Conservation (phyloP, 2,329 filamentous ascomycete species). For the Xylaria sp. region DNA sequence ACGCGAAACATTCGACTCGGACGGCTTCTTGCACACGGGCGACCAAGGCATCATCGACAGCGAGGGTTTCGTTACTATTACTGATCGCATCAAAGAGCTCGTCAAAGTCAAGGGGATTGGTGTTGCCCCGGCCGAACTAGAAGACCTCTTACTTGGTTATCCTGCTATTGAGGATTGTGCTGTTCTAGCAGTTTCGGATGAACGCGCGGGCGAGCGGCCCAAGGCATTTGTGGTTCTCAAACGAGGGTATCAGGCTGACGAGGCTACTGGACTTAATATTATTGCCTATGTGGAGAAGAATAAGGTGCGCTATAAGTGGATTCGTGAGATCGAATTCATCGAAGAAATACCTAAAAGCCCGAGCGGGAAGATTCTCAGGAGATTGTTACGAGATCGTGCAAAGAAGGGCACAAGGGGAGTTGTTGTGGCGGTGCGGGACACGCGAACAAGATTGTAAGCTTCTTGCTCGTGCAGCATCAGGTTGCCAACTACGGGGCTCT, state of each 20-base stretch:
- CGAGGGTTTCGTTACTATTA: conserved; percentile 62
- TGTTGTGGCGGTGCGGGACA: conserved; percentile 33
- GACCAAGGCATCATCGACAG: conserved; percentile 61
- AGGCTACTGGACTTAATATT: conserved; percentile 47
- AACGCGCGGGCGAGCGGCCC: conserved; percentile 61
- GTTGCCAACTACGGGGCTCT: too few relatives aligned
- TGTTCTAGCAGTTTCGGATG: conserved; percentile 58
- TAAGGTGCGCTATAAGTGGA: conserved; percentile 61
- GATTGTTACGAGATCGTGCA: conserved; percentile 53
- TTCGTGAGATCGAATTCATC: conserved; percentile 58
- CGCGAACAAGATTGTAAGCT: conserved; percentile 46
- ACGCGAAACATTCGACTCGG: conserved; percentile 45
- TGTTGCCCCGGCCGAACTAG: conserved; percentile 67
- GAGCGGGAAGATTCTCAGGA: conserved; percentile 64
- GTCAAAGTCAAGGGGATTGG: conserved; percentile 70
- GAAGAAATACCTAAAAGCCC: conserved; percentile 64
- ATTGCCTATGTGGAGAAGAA: conserved; percentile 57
- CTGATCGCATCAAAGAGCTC: conserved; percentile 70
- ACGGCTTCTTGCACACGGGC: conserved; percentile 56
- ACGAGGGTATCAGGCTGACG: conserved; percentile 23
- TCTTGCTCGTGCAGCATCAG: too few relatives aligned
- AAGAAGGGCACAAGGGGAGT: conserved; percentile 35
- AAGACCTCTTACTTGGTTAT: conserved; percentile 65
- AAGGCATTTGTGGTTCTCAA: conserved; percentile 63
- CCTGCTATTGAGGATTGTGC: conserved; percentile 61